Conservation (phyloP, 352 stramenopile genomes). For the Phytophthora pluvialis region DNA sequence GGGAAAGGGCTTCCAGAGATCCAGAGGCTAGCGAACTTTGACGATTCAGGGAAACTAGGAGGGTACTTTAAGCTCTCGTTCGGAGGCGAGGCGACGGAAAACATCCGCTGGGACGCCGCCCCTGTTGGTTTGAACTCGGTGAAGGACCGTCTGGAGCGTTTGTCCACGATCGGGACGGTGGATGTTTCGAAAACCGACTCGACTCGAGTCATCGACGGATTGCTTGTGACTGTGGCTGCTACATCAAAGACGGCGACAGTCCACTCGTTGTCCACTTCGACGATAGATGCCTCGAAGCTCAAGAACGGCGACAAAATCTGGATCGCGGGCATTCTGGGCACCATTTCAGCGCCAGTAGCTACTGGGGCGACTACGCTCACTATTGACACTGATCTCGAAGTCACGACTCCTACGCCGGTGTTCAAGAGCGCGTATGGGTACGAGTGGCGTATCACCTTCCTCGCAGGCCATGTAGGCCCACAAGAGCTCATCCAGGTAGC, state of each 20-base stretch:
- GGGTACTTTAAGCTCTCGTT: constrained; percentile 79
- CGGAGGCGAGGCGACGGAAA: constrained; percentile 62
- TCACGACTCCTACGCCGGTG: constrained; percentile 53
- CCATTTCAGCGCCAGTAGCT: constrained; percentile 27
- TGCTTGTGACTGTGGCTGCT: constrained; percentile 56
- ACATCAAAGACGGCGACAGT: constrained; percentile 38
- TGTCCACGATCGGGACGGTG: constrained; percentile 72
- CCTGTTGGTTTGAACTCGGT: constrained; percentile 64
- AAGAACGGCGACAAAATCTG: constrained; percentile 48
- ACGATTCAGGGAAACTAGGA: constrained; percentile 56
- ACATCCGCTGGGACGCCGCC: constrained; percentile 71
- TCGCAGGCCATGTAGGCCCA: constrained; percentile 77
- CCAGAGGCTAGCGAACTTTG: constrained; percentile 63
- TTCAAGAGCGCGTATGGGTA: constrained; percentile 74
- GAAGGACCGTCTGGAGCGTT: constrained; percentile 70
- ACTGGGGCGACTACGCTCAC: constrained; percentile 20
- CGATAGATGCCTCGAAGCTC: constrained; percentile 29
- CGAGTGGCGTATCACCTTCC: constrained; percentile 82
- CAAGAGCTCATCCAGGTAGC: constrained; percentile 88
- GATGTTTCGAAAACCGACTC: constrained; percentile 57
- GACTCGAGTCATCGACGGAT: constrained; percentile 45
- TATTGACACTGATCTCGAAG: constrained; percentile 26
- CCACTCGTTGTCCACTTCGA: constrained; percentile 36
- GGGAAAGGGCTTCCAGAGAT: constrained; percentile 72
- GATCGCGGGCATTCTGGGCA: constrained; percentile 54